phyloP scores from a whole-genome alignment of 306 rosid species.

The Prosopis cineraria region DNA sequence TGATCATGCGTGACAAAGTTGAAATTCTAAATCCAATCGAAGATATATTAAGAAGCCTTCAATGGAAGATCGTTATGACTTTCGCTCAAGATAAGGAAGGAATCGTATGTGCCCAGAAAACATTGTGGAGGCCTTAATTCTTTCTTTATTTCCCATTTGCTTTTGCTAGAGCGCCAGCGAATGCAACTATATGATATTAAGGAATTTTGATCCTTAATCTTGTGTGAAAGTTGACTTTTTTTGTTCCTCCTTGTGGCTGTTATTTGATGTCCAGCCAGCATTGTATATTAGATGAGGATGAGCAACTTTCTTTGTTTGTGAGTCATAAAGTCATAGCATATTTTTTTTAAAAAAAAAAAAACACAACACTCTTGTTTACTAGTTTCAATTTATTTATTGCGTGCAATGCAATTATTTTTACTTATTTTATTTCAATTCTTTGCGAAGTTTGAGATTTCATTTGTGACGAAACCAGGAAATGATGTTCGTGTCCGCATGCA shows the following conservation, averaged over 20 bases:
- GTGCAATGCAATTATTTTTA: neutral
- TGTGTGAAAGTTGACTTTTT: neutral
- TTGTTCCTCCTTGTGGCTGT: neutral
- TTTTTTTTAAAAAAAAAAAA: no score
- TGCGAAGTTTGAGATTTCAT: neutral
- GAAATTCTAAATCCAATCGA: constrained; percentile 77
- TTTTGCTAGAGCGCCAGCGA: constrained; percentile 14
- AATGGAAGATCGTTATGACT: constrained; percentile 84
- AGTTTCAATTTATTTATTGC: neutral
- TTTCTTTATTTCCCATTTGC: constrained; percentile 6
- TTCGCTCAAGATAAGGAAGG: constrained; percentile 76
- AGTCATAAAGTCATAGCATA: neutral
- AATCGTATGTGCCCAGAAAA: constrained; percentile 82
- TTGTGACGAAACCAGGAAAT: neutral
- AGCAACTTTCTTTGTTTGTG: neutral
- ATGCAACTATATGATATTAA: constrained; percentile 4
- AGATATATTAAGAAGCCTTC: constrained; percentile 70
- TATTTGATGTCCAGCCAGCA: constrained; percentile 5
- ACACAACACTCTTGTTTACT: neutral
- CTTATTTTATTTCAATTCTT: neutral
- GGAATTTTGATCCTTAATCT: neutral
- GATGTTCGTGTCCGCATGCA: neutral
- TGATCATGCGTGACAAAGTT: constrained; percentile 83
- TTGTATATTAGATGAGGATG: constrained; percentile 9
- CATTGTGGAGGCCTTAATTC: constrained; percentile 75